These are phyloP conservation scores for Stagonosporopsis cucurbitacearum DNA, from an alignment of 2,329 filamentous ascomycete genomes.

Conservation along the genomic window DNA sequence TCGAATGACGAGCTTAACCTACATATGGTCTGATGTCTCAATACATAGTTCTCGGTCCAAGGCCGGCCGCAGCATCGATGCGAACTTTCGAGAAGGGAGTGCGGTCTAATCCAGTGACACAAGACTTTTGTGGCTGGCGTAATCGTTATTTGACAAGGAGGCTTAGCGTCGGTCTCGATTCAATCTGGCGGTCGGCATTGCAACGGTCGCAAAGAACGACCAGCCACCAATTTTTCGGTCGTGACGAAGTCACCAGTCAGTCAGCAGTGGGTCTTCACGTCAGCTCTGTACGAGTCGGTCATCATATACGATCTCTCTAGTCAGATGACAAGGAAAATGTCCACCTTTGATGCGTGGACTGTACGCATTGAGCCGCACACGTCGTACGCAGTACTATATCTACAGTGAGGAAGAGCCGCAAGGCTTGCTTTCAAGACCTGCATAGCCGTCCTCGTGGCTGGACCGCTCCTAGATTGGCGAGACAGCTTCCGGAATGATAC, in stretches of 20 bases:
- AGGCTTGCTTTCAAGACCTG: conserved; percentile 9
- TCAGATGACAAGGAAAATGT: not conserved
- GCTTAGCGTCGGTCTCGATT: conserved; percentile 6
- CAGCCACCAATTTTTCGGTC: conserved; percentile 15
- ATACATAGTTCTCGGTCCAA: not conserved
- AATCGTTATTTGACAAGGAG: conserved; percentile 14
- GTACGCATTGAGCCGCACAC: conserved; percentile 17
- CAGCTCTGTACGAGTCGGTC: not conserved
- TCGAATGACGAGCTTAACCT: too few species aligned
- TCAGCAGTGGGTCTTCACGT: conserved; percentile 2
- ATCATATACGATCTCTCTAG: not conserved
- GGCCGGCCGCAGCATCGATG: not conserved
- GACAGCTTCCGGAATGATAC: conserved; percentile 21
- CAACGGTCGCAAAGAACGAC: conserved; percentile 15
- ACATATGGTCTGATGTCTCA: not conserved
- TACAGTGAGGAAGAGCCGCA: conserved; percentile 10
- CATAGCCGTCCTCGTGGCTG: conserved; percentile 18
- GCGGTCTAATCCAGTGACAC: conserved; percentile 4
- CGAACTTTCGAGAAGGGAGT: conserved; percentile 1
- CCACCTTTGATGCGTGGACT: not conserved
- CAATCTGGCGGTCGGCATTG: conserved; percentile 12
- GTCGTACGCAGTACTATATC: conserved; percentile 7
- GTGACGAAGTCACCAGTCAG: conserved; percentile 13
- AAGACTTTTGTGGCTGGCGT: conserved; percentile 5
- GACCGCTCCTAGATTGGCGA: conserved; percentile 12